phyloP scores from a whole-genome alignment of 257 asterid species.

The Gentiana straminea region DNA sequence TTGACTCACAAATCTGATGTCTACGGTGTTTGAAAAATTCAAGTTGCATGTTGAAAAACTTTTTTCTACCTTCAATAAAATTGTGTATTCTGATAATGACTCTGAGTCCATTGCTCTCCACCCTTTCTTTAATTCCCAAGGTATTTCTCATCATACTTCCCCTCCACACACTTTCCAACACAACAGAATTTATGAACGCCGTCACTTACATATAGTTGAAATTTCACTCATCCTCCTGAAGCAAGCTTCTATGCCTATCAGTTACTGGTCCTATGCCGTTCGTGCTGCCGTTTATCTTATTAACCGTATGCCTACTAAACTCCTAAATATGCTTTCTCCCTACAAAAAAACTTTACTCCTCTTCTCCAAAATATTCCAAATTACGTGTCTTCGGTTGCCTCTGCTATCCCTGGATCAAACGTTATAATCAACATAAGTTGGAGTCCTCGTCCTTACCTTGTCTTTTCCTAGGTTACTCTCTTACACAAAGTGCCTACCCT shows the following conservation, averaged over 20 bases:
- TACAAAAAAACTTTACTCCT: no score
- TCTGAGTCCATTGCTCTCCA: neutral
- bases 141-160: neutral
- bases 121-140: neutral
- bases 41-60: slow-evolving; percentile 3
- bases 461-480: neutral
- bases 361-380: neutral
- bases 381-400: no score
- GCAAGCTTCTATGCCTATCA: neutral
- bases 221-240: neutral
- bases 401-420: neutral
- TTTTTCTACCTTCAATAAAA: neutral
- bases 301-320: neutral
- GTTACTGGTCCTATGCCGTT: no score
- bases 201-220: neutral
- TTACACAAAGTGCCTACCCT: neutral
- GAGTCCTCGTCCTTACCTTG: neutral
- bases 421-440: neutral
- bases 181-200: neutral
- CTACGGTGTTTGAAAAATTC: neutral
- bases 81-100: slow-evolving; percentile 1
- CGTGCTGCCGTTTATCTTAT: neutral
- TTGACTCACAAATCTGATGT: slow-evolving; percentile 1
- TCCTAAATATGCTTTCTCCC: neutral
- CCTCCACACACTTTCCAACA: neutral